These are phyloP conservation scores for Discostella pseudostelligera DNA, from an alignment of 108 stramenopile species.

Conservation along the genomic window DNA sequence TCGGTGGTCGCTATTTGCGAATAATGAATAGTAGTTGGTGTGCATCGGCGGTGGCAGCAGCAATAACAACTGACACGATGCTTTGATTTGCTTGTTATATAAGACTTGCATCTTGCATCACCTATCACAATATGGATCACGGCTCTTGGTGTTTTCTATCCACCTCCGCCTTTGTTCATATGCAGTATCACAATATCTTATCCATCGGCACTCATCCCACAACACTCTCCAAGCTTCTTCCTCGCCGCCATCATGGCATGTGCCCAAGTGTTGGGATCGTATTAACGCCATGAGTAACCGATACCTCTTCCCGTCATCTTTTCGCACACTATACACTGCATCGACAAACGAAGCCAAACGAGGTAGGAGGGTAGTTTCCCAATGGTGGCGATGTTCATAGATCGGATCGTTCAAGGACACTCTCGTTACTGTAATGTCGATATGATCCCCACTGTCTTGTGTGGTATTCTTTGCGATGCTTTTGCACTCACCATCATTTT, in stretches of 20 bases:
- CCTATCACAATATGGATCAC: no score
- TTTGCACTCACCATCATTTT: not conserved
- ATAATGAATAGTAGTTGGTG: no score
- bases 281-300: constrained; percentile 48
- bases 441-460: constrained; percentile 8
- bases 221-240: constrained; percentile 47
- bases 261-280: constrained; percentile 15
- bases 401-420: constrained; percentile 68
- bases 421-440: constrained; percentile 57
- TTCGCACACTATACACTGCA: constrained; percentile 65
- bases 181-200: constrained; percentile 58
- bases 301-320: constrained; percentile 66
- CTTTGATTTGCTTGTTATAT: no score
- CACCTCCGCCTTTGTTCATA: constrained; percentile 17
- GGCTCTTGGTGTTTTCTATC: no score
- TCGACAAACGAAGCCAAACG: constrained; percentile 68
- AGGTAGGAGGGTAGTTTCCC: constrained; percentile 59
- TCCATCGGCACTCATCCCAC: constrained; percentile 60
- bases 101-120: no score
- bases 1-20: no score
- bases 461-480: constrained; percentile 3
- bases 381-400: constrained; percentile 58
- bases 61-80: no score
- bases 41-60: not conserved
- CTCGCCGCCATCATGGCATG: constrained; percentile 1